Percentiles rank a stretch among this genome's conserved stretches.
Conservation (phyloP, 345 rosid genomes). For the Ricinus communis region DNA sequence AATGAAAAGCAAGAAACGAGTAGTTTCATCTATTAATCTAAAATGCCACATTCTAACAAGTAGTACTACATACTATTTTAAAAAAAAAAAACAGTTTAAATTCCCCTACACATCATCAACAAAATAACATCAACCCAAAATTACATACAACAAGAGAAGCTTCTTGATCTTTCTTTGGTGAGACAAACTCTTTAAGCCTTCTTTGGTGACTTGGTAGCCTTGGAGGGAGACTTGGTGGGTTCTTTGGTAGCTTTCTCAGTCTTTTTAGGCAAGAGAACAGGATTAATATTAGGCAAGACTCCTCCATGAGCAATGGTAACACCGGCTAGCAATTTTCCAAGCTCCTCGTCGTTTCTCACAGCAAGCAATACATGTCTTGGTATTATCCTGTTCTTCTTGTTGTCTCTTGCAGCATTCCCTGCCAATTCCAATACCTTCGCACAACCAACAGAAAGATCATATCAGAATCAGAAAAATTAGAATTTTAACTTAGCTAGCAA, state of each 20-base stretch:
- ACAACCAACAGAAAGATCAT: no score
- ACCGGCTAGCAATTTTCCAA: slow-evolving; percentile 19
- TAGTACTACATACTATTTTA: neutral
- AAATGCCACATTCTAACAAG: no score
- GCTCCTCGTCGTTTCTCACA: slow-evolving; percentile 35
- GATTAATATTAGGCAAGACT: slow-evolving; percentile 41
- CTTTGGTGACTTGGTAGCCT: slow-evolving; percentile 69
- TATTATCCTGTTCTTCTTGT: slow-evolving; percentile 35
- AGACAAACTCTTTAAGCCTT: slow-evolving; percentile 32
- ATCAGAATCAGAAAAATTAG: no score
- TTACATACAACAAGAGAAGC: neutral
- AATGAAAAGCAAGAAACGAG: neutral
- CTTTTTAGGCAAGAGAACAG: slow-evolving; percentile 61
- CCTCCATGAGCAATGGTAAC: slow-evolving; percentile 29
- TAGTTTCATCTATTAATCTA: neutral
- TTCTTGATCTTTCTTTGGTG: no score
- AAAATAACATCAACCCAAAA: neutral
- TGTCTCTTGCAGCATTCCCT: slow-evolving; percentile 38
- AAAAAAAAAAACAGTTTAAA: no score
- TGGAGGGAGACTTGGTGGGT: slow-evolving; percentile 59
- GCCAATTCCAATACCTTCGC: slow-evolving; percentile 38
- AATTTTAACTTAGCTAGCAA: no score
- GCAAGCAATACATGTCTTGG: slow-evolving; percentile 37
- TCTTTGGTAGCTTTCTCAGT: slow-evolving; percentile 43
- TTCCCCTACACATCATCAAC: neutral